Evolutionary conservation across 768 basidiomycete genomes (phyloP), one percentile per base, ranked within the genome.

Genomic region (Jaapia argillacea): DNA sequence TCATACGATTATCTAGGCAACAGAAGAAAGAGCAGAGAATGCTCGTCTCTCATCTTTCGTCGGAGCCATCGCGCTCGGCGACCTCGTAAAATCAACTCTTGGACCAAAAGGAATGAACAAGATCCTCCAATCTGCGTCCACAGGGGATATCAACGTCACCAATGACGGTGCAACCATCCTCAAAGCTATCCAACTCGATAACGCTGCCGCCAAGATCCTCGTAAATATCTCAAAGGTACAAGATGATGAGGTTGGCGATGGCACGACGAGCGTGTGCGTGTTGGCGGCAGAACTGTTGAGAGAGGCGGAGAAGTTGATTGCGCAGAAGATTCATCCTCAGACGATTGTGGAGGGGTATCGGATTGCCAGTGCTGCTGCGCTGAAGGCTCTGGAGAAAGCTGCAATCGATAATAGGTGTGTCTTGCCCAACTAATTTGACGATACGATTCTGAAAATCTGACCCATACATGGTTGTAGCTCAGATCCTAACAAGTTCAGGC

Each of bases 21-120:
- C 83, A 5, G 85, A 98, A 67, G 94, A 98, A 67, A 87, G 91
- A 61, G 92, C 91, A 16, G 93, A 97, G 69, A 90, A 92, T 73
- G 94, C 94, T 60, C 89, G 94, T 64, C 81, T 99, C 51, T 92
- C 92, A 3, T 94, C 91, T 3, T 99, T 99, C 63, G 88, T 99
- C 43, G 96, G 96, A 25, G 94, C 96, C 4, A 79, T 96, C 53
- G 96, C 96, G 0, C 74, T 99, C 25, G 96, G 96, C 35, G 96
- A 99, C 68, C 80, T 99, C 51, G 94, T 99, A 56, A 98, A 98
- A 67, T 94, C 92, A 1, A 99, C 96, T 5, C 75, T 99, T 2
- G 96, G 96, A 6, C 96, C 96, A 20, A 98, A 99, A 64, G 96
- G 96, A 44, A 99, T 98, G 94, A 98, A 97, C 80, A 98, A 98